These are phyloP conservation scores for Rubus parviflorus DNA, from an alignment of 306 rosid species.

Conservation along the genomic window DNA sequence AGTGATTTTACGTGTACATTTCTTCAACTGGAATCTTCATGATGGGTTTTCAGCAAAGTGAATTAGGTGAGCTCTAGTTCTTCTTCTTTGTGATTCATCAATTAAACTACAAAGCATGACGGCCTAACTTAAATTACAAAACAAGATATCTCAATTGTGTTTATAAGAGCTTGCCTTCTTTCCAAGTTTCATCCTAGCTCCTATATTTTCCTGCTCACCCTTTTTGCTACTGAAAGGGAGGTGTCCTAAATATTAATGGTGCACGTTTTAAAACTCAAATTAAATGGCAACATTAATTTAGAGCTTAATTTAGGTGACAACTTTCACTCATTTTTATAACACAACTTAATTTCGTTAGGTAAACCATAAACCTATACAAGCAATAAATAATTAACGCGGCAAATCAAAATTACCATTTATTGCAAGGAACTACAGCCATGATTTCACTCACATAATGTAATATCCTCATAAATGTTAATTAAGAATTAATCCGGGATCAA, in stretches of 20 bases:
- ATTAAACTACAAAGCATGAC: not conserved
- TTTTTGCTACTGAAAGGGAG: not conserved
- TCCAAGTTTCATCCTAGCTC: not conserved
- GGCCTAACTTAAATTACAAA: constrained; percentile 6
- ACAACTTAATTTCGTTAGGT: not conserved
- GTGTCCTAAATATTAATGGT: not conserved
- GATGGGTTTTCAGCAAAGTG: not conserved
- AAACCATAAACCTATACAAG: not conserved
- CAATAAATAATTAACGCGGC: not conserved
- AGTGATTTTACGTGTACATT: not conserved
- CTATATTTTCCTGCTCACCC: not conserved
- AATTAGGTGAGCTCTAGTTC: constrained; percentile 13
- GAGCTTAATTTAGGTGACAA: not conserved
- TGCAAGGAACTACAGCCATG: not conserved
- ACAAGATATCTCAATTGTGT: constrained; percentile 10
- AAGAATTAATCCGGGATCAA: not conserved
- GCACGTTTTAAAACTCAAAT: not conserved
- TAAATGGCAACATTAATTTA: not conserved
- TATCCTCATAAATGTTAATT: not conserved
- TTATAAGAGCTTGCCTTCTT: constrained; percentile 5
- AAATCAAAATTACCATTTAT: not conserved
- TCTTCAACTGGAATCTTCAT: constrained; percentile 2
- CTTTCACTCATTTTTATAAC: not conserved
- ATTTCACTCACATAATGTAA: not conserved
- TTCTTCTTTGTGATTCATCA: not conserved